Conservation (phyloP, 2,329 filamentous ascomycete species). For the Penicillium janthinellum region DNA sequence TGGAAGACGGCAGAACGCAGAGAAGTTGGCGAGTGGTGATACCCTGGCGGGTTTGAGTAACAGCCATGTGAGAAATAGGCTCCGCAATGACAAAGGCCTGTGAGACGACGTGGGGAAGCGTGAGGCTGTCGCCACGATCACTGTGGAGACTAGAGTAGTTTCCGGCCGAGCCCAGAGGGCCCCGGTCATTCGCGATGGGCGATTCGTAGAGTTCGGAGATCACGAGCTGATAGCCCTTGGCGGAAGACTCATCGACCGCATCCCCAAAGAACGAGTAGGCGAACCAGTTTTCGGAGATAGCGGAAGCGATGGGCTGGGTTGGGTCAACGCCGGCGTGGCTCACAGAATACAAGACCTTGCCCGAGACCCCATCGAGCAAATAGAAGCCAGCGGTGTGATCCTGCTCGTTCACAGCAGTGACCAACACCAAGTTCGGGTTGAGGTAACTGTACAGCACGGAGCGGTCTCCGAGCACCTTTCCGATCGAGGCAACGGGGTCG, state of each 20-base stretch:
- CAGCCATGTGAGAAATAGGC: constrained; percentile 75
- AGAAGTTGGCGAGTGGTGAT: constrained; percentile 83
- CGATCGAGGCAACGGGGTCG: constrained; percentile 92
- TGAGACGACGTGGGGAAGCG: constrained; percentile 73
- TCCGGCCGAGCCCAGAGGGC: constrained; percentile 66
- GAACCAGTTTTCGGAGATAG: constrained; percentile 93
- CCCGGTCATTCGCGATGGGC: constrained; percentile 77
- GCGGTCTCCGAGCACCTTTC: constrained; percentile 86
- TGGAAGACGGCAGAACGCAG: constrained; percentile 71
- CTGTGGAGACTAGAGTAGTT: constrained; percentile 80
- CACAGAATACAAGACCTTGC: constrained; percentile 72
- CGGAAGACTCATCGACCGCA: constrained; percentile 47
- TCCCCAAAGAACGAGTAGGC: constrained; percentile 75
- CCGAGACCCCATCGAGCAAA: constrained; percentile 83
- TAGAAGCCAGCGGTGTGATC: constrained; percentile 66
- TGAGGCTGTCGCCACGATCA: constrained; percentile 51
- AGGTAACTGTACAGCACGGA: constrained; percentile 98
- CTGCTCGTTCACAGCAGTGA: constrained; percentile 67
- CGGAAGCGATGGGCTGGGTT: constrained; percentile 71
- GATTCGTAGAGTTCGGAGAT: constrained; percentile 92
- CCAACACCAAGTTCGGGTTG: constrained; percentile 79
- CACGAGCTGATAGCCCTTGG: constrained; percentile 83
- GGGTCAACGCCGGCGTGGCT: constrained; percentile 74
- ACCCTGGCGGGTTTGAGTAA: constrained; percentile 88
- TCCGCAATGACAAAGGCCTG: constrained; percentile 81